A percentile compares a stretch with the other conserved stretches of the same genome.
phyloP scores from a whole-genome alignment of 176 grass and related monocot genomes.

The Dactylis glomerata region DNA sequence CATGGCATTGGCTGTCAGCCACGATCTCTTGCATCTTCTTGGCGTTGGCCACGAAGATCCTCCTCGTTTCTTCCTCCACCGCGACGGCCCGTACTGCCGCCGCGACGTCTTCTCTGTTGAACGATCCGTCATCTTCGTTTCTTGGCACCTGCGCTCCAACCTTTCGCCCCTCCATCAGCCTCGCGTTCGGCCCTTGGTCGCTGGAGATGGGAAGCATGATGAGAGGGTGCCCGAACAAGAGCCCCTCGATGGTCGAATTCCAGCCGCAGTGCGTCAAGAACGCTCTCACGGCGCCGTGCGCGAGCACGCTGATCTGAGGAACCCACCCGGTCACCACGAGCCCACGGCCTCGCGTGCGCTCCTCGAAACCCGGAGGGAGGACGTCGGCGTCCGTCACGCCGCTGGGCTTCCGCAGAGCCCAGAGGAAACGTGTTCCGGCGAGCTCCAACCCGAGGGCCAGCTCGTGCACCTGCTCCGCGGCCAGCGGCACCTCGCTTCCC shows the following conservation, averaged over 20 bases:
- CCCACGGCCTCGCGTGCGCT: not conserved
- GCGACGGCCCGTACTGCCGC: slow-evolving; percentile 14
- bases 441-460: slow-evolving; percentile 49
- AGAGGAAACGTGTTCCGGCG: slow-evolving; percentile 38
- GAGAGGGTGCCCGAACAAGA: slow-evolving; percentile 37
- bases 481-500: slow-evolving; percentile 42
- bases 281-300: slow-evolving; percentile 22
- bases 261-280: slow-evolving; percentile 60
- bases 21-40: slow-evolving; percentile 28
- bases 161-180: not conserved
- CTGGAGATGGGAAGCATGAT: slow-evolving; percentile 26
- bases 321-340: slow-evolving; percentile 31
- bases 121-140: slow-evolving; percentile 16
- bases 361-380: slow-evolving; percentile 35
- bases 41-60: slow-evolving; percentile 19
- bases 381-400: not conserved
- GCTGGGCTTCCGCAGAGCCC: slow-evolving; percentile 38
- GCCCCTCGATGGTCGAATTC: slow-evolving; percentile 35
- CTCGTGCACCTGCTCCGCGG: slow-evolving; percentile 27
- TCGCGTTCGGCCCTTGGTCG: slow-evolving; percentile 34
- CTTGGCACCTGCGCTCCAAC: slow-evolving; percentile 14
- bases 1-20: not conserved
- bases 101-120: slow-evolving; percentile 22
- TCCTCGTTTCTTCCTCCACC: slow-evolving; percentile 28
- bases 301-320: slow-evolving; percentile 35